These are phyloP conservation scores for Prunella vulgaris DNA, from an alignment of 257 asterid genomes.

Conservation along the genomic window DNA sequence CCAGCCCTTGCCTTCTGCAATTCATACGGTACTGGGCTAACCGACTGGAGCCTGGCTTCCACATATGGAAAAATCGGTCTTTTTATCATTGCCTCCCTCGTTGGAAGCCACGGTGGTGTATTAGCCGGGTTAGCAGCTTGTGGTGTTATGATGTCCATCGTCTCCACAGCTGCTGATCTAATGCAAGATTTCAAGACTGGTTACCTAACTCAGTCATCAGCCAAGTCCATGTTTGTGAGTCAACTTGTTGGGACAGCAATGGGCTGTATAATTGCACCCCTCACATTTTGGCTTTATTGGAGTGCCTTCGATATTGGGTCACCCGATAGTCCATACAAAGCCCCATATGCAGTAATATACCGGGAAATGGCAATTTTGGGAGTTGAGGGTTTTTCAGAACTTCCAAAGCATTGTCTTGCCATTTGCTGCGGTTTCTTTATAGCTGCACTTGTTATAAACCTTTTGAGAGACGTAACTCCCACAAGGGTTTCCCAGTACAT, in stretches of 20 bases:
- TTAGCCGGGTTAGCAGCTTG: constrained; percentile 88
- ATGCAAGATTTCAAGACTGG: constrained; percentile 97
- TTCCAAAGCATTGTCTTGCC: constrained; percentile 84
- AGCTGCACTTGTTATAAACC: constrained; percentile 67
- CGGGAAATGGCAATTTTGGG: constrained; percentile 97
- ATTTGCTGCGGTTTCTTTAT: constrained; percentile 68
- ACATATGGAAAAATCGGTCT: constrained; percentile 94
- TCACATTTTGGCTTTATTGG: constrained; percentile 97
- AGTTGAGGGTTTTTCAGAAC: constrained; percentile 83
- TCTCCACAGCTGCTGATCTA: constrained; percentile 90
- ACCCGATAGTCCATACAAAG: constrained; percentile 93
- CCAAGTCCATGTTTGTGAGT: constrained; percentile 91
- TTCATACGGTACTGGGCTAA: constrained; percentile 88
- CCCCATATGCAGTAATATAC: constrained; percentile 85
- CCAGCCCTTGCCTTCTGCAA: constrained; percentile 99
- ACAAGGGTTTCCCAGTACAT: constrained; percentile 53
- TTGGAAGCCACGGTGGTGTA: constrained; percentile 82
- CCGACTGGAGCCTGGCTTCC: constrained; percentile 92
- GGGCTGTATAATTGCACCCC: constrained; percentile 94
- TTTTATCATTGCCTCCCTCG: constrained; percentile 77
- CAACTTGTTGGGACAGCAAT: constrained; percentile 88
- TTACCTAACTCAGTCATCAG: constrained; percentile 83
- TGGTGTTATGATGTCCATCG: constrained; percentile 97
- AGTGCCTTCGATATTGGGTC: constrained; percentile 84
- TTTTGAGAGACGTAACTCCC: constrained; percentile 63